Base-by-base conservation (phyloP, 1,284 basidiomycete species). In the Wallemia mellicola region DNA sequence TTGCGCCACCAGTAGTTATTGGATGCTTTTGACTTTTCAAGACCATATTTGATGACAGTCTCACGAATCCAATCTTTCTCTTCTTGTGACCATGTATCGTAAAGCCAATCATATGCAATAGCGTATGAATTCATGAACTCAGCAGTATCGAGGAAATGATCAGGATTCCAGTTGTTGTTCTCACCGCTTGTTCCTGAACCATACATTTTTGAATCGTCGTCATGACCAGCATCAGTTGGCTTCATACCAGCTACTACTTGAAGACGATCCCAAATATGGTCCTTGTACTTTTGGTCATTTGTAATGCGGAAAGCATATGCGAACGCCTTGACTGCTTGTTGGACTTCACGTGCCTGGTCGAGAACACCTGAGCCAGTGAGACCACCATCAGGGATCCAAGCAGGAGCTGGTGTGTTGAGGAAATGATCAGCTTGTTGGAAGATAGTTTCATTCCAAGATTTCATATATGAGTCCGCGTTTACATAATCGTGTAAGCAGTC, bases 61-160 rank as follows among this genome's bases (percentile, higher is more conserved):
- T 69, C 74, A 65, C 79, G 76, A 64, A 98, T 84, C 61, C 74
- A 72, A 54, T 70, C 72, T 68, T 80, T 81, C 71, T 94, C 85
- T 2, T 79, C 75, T 28, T 74, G 70, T 5, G 77, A 79, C 85
- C 86, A 94, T 61, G 78, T 74, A 61, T 92, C 82, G 71, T 94
- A 83, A 60, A 98, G 71, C 77, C 77, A 99, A 70, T 99, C 94
- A 67, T 96, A 99, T 1, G 81, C 94, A 64, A 94, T 84, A 30
- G 77, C 89, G 66, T 80, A 94, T 0, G 83, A 87, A 28, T 81
- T 78, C 27, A 79, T 81, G 67, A 95, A 77, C 70, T 99, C 94
- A 24, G 81, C 92, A 7, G 81, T 75, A 70, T 99, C 94, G 61
- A 99, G 82, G 79, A 96, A 98, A 72, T 98, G 94, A 1, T 61